Base-by-base conservation (phyloP, 2,329 filamentous ascomycete genomes). In the Didymellaceae sp. region DNA sequence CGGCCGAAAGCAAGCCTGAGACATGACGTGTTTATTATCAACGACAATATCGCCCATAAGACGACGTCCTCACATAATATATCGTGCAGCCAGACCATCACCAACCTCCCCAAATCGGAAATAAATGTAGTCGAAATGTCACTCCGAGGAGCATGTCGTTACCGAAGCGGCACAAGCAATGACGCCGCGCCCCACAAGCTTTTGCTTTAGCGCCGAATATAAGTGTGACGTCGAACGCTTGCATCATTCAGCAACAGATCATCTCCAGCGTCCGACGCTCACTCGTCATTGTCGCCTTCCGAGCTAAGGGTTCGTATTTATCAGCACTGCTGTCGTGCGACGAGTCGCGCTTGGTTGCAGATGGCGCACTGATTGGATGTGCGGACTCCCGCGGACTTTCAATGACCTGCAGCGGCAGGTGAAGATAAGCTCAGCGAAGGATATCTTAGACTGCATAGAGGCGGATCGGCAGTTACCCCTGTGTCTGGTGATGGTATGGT, bases 351-450 rank as follows among this genome's bases (percentile, higher is more conserved):
- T 6, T 22, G 25, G 10, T 4, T 22, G 26, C 7, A n/a, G 20
- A 30, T 24, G 22, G 13, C 40, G n/a, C n/a, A n/a, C n/a, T n/a
- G n/a, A n/a, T n/a, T n/a, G n/a, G n/a, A n/a, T n/a, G n/a, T n/a
- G n/a, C n/a, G n/a, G n/a, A n/a, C n/a, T n/a, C n/a, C n/a, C n/a
- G n/a, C n/a, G n/a, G n/a, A n/a, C n/a, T n/a, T 33, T 26, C 40
- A n/a, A 34, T 16, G 5, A 16, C 2, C 3, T 7, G 40, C 33
- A 40, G 11, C 7, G 3, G 35, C 14, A 16, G 34, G 35, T 46
- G 35, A 14, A 28, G 46, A 50, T 50, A 50, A 50, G 40, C 47
- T 51, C 41, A 20, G 35, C 18, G 18, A 9, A 34, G 47, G 25
- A 41, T 40, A 45, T 35, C 46, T 51, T 51, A 28, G 30, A 34